A percentile compares a stretch with the other conserved stretches of the same genome.
phyloP scores from a whole-genome alignment of 2,329 filamentous ascomycete genomes.

The Rhinocladiella similis region DNA sequence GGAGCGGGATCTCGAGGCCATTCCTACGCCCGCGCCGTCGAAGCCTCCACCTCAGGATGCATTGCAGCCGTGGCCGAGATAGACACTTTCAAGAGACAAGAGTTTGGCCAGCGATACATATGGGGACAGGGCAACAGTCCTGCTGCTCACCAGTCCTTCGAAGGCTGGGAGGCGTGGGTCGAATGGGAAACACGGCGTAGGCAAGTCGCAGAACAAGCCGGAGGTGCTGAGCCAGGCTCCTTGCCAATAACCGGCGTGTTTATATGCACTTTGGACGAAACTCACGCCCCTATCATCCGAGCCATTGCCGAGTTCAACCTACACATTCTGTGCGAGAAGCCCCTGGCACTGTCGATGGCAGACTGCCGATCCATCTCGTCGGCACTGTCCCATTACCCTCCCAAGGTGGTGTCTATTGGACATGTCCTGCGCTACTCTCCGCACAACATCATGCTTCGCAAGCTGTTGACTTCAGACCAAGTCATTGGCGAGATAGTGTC shows the following conservation, averaged over 20 bases:
- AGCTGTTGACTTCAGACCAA: conserved; percentile 71
- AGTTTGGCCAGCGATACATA: conserved; percentile 71
- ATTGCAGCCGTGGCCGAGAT: conserved; percentile 83
- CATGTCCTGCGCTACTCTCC: conserved; percentile 93
- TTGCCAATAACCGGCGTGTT: conserved; percentile 57
- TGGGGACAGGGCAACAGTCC: conserved; percentile 58
- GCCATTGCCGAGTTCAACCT: conserved; percentile 68
- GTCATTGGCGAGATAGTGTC: conserved; percentile 83
- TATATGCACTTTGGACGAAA: conserved; percentile 80
- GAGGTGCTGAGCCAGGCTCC: conserved; percentile 49
- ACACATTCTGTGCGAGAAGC: conserved; percentile 95
- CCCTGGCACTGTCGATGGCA: conserved; percentile 73
- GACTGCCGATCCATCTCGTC: conserved; percentile 65
- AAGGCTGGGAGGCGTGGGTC: conserved; percentile 74
- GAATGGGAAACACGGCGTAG: conserved; percentile 64
- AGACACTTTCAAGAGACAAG: conserved; percentile 69
- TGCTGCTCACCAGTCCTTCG: conserved; percentile 66
- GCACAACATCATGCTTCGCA: conserved; percentile 82
- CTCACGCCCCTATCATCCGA: conserved; percentile 78
- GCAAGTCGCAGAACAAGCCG: conserved; percentile 47
- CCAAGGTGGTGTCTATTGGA: conserved; percentile 78
- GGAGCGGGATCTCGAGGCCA: conserved; percentile 79
- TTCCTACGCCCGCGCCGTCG: conserved; percentile 70
- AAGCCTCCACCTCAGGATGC: conserved; percentile 41
- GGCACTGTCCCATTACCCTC: conserved; percentile 26